These are phyloP conservation scores for Acrasis kona DNA, from an alignment of 78 protist species.

Conservation along the genomic window DNA sequence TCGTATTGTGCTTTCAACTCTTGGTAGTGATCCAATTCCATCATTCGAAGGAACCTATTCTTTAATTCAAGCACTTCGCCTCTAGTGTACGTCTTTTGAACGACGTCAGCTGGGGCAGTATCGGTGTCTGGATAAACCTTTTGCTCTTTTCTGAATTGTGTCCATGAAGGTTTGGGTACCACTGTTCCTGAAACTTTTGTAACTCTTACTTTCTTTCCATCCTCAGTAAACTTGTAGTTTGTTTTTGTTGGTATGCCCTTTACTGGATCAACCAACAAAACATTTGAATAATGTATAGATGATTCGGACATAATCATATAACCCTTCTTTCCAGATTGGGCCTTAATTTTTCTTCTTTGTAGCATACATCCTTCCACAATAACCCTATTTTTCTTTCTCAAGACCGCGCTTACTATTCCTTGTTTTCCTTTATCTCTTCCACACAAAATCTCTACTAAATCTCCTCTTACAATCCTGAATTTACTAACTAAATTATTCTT, in stretches of 20 bases:
- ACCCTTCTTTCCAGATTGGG: not conserved
- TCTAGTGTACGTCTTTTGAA: not conserved
- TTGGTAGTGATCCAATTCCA: not conserved
- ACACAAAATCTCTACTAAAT: not conserved
- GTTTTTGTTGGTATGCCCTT: not conserved
- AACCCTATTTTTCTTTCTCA: not conserved
- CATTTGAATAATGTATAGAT: not conserved
- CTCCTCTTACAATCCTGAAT: not conserved
- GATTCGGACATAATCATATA: not conserved
- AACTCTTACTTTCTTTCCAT: not conserved
- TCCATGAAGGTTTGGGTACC: not conserved
- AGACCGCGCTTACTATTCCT: not conserved
- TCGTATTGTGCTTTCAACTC: not conserved
- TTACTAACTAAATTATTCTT: not conserved
- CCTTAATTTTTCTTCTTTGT: not conserved
- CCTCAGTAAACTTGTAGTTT: not conserved
- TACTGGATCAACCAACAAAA: not conserved
- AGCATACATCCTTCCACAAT: not conserved
- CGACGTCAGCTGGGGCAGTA: not conserved
- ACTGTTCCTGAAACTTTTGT: not conserved
- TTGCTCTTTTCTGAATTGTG: not conserved
- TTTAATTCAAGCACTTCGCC: not conserved
- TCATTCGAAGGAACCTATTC: not conserved
- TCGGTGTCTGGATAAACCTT: not conserved
- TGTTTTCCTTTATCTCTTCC: conserved; percentile 1